Evolutionary conservation across 768 basidiomycete genomes (phyloP).

Genomic region (Leucocoprinus leucothites): DNA sequence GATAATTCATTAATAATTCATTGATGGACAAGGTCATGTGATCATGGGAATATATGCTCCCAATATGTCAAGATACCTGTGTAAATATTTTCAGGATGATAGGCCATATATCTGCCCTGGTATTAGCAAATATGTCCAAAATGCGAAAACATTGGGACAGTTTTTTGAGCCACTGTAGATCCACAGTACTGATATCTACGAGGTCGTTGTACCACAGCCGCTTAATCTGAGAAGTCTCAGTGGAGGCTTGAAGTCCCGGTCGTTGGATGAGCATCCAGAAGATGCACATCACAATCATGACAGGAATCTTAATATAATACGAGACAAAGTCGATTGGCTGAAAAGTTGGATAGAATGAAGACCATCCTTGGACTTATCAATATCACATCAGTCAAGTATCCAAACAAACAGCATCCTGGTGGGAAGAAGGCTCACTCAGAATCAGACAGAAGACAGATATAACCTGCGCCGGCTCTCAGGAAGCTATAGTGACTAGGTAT

Average conservation of each 20-base stretch:
- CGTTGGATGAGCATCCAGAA: slow-evolving; percentile 12
- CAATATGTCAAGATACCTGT: too few relatives aligned
- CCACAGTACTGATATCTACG: slow-evolving; percentile 60
- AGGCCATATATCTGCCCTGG: too few relatives aligned
- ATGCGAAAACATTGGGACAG: too few relatives aligned
- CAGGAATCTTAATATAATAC: slow-evolving; percentile 75
- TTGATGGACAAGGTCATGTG: too few relatives aligned
- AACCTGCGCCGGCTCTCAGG: slow-evolving; percentile 32
- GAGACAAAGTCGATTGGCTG: slow-evolving; percentile 67
- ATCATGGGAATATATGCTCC: too few relatives aligned
- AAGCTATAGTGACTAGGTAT: background rate
- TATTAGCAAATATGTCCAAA: too few relatives aligned
- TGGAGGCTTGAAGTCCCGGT: slow-evolving; percentile 6
- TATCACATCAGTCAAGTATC: background rate
- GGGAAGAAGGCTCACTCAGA: slow-evolving; percentile 41
- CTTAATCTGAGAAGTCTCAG: slow-evolving; percentile 12
- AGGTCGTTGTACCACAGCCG: slow-evolving; percentile 44
- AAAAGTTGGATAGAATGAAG: slow-evolving; percentile 71
- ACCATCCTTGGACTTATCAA: slow-evolving; percentile 81
- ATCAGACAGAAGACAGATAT: slow-evolving; percentile 55
- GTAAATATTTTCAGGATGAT: too few relatives aligned
- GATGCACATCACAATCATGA: slow-evolving; percentile 59
- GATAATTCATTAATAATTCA: too few relatives aligned
- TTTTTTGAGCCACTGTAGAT: too few relatives aligned
- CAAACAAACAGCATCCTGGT: background rate